Base-by-base conservation (phyloP, 78 protist genomes). In the Dictyostelium purpureum region DNA sequence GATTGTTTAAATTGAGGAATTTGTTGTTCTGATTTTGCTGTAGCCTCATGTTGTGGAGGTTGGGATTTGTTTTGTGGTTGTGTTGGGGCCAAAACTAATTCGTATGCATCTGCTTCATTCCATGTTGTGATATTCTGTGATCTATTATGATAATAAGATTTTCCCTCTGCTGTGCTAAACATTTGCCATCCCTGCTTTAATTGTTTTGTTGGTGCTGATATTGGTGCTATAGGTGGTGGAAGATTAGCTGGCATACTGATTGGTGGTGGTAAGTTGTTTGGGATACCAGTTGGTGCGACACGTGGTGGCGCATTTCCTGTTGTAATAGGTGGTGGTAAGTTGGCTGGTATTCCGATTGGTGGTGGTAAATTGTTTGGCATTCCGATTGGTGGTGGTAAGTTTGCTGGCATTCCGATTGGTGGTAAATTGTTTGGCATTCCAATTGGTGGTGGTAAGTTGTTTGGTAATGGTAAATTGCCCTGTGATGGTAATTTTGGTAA, bases 121-220 rank as follows among this genome's bases (percentile, higher is more conserved):
- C 92, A 85, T 16, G 82, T 61, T 12, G 92, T 85, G 5, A 59
- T 33, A 47, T 73, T 59, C 18, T 5, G 21, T 9, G 35, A 21
- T 56, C 51, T 73, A 24, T 85, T 38, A 59, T 51, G 57, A 73
- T 59, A 85, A 47, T 85, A 85, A 59, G 57, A 73, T 43, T 73
- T 85, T 24, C 92, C 92, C 12, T 85, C 82, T 24, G 31, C 31
- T 19, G 92, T 73, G 19, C 66, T 2, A 57, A 31, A 73, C 24
- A 71, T 82, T 73, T 11, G 26, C 92, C 92, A 85, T 12, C 80
- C 82, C 47, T 81, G 63, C 24, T 85, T 71, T 10, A 74, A 61
- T 85, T 45, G 14, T 14, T 19, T 52, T 43, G 61, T 37, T 33
- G 77, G 4, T 21, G 52, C 40, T 59, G 2, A 4, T 11, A 6